Evolutionary conservation across 306 rosid genomes (phyloP).

Genomic region (Canavalia gladiata): DNA sequence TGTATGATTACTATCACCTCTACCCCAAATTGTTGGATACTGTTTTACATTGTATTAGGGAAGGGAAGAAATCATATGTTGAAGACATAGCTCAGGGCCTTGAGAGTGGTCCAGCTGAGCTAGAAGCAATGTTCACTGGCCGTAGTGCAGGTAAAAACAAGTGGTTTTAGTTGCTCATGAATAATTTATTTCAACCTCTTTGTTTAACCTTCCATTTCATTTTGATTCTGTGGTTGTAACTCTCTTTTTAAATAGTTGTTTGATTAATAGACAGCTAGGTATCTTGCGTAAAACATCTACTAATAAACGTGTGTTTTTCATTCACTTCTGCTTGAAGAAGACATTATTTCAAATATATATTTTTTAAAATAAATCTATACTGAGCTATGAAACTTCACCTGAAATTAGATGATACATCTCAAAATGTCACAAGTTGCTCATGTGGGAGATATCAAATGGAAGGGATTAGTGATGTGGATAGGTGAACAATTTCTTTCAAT

Average conservation of each 20-base stretch:
- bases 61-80: conserved; percentile 62
- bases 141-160: conserved; percentile 51
- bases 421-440: too few relatives aligned
- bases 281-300: background rate
- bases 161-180: conserved; percentile 43
- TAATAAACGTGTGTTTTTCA: background rate
- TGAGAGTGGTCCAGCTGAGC: conserved; percentile 50
- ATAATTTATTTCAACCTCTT: background rate
- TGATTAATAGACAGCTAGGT: background rate
- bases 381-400: background rate
- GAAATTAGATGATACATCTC: too few relatives aligned
- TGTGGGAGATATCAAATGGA: too few relatives aligned
- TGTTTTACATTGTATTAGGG: conserved; percentile 61
- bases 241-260: background rate
- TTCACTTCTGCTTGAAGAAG: background rate
- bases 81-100: conserved; percentile 53
- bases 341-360: background rate
- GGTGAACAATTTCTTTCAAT: too few relatives aligned
- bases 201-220: too few relatives aligned
- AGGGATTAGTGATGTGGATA: too few relatives aligned
- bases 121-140: conserved; percentile 52
- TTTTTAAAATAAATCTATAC: background rate
- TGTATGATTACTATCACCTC: conserved; percentile 55
- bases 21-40: conserved; percentile 69
- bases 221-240: conserved; percentile 6